Conservation (phyloP, 345 rosid species). For the Hibiscus trionum region DNA sequence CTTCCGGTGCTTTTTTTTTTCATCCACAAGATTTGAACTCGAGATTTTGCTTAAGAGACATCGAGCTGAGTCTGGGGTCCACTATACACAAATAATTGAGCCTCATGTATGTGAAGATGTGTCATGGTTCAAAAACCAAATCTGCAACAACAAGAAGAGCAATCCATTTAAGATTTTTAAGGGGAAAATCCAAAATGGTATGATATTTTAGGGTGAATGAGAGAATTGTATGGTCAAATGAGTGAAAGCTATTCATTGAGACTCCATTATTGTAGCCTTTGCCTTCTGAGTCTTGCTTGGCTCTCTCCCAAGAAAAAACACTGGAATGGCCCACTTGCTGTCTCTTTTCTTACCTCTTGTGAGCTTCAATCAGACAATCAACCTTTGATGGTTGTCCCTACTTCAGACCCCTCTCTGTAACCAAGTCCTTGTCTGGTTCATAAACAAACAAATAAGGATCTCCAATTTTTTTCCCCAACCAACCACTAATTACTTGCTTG, state of each 20-base stretch:
- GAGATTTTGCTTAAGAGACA: too few relatives aligned
- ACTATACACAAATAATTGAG: neutral
- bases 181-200: constrained; percentile 13
- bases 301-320: constrained; percentile 13
- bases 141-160: neutral
- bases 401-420: constrained; percentile 32
- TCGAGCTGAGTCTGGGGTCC: neutral
- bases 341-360: constrained; percentile 31
- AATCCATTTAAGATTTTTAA: neutral
- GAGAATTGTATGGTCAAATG: constrained; percentile 40
- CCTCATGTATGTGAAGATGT: neutral
- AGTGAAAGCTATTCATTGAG: constrained; percentile 23
- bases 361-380: constrained; percentile 34
- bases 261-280: constrained; percentile 51
- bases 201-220: constrained; percentile 10
- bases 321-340: constrained; percentile 47
- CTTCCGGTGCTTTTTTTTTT: neutral
- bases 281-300: neutral
- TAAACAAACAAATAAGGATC: constrained; percentile 26
- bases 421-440: constrained; percentile 33
- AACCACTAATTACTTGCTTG: constrained; percentile 4
- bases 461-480: neutral
- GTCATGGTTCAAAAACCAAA: neutral
- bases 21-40: too few relatives aligned
- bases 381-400: constrained; percentile 40